Conservation (phyloP, 345 rosid genomes). For the Euphorbia pulcherrima region DNA sequence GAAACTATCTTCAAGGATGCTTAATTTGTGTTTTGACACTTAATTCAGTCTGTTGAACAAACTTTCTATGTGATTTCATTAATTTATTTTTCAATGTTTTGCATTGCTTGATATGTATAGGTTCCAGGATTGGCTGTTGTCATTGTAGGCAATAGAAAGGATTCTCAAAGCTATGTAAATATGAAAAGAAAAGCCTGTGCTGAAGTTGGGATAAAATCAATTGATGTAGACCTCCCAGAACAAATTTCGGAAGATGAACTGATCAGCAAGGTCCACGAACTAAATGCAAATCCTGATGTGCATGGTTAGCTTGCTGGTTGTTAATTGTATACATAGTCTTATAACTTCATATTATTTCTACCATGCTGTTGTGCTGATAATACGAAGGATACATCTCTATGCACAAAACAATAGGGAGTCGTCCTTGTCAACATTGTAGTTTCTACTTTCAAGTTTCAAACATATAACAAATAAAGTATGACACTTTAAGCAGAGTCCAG, state of each 20-base stretch:
- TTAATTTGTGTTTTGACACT: background rate
- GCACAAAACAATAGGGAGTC: background rate
- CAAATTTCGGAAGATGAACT: constrained; percentile 65
- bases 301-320: constrained; percentile 48
- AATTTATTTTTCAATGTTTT: background rate
- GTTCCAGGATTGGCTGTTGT: constrained; percentile 91
- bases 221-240: constrained; percentile 71
- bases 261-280: constrained; percentile 75
- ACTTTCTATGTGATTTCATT: background rate
- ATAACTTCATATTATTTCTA: background rate
- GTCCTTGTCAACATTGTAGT: background rate
- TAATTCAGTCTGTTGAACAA: background rate
- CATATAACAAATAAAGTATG: background rate
- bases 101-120: constrained; percentile 37
- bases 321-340: background rate
- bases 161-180: constrained; percentile 79
- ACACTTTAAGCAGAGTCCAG: background rate
- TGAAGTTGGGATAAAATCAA: constrained; percentile 84
- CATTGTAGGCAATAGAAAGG: constrained; percentile 75
- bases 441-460: background rate
- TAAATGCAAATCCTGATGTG: constrained; percentile 67
- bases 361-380: background rate
- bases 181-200: constrained; percentile 92
- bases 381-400: background rate
- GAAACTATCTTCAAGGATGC: background rate